Percentiles rank a stretch among this genome's conserved stretches.
Evolutionary conservation across 2,329 filamentous ascomycete species (phyloP).

Genomic region (Colletotrichum sp.): DNA sequence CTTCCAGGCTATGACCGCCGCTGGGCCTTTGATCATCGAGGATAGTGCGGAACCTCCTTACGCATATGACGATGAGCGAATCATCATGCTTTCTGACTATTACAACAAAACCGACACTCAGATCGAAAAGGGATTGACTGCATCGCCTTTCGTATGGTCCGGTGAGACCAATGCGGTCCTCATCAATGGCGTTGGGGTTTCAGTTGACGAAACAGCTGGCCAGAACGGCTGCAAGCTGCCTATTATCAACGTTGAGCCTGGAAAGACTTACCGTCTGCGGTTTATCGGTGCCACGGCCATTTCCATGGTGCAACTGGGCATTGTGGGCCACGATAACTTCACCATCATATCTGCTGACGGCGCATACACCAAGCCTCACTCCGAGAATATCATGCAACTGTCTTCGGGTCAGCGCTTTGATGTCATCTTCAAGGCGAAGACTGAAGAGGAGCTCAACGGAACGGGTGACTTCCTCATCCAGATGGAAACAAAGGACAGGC

Average conservation of each 20-base stretch:
- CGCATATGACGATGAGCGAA: constrained; percentile 65
- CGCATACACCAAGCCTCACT: constrained; percentile 53
- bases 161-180: constrained; percentile 63
- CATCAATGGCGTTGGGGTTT: constrained; percentile 57
- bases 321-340: constrained; percentile 61
- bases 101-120: constrained; percentile 57
- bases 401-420: constrained; percentile 66
- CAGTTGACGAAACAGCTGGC: constrained; percentile 23
- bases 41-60: constrained; percentile 55
- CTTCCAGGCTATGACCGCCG: constrained; percentile 63
- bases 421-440: constrained; percentile 59
- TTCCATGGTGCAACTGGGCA: constrained; percentile 56
- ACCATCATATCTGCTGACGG: constrained; percentile 67
- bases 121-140: constrained; percentile 55
- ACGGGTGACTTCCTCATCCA: constrained; percentile 49
- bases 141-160: constrained; percentile 58
- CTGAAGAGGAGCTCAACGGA: constrained; percentile 41
- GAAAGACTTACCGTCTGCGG: constrained; percentile 65
- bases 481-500: constrained; percentile 55
- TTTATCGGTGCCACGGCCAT: constrained; percentile 63
- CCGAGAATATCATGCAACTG: constrained; percentile 57
- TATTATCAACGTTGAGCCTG: constrained; percentile 63
- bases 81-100: constrained; percentile 61
- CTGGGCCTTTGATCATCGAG: constrained; percentile 64
- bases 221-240: constrained; percentile 44